Percentiles rank a stretch among this genome's conserved stretches.
Evolutionary conservation across 2,329 filamentous ascomycete species (phyloP).

Genomic region (Hypoxylon sp.): DNA sequence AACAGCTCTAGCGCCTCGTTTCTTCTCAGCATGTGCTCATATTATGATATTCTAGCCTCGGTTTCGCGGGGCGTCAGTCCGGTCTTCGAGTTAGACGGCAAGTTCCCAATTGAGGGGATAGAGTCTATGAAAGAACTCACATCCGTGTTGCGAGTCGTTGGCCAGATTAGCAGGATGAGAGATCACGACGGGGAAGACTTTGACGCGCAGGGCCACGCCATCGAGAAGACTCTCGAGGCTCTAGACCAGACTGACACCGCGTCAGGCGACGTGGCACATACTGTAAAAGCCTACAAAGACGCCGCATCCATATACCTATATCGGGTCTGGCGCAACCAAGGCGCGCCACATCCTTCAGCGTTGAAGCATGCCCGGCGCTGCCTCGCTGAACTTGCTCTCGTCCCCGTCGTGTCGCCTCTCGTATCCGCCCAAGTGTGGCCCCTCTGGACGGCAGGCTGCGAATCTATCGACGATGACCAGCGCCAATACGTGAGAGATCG

Average conservation of each 20-base stretch:
- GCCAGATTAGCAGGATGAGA: slow-evolving; percentile 41
- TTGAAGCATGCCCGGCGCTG: slow-evolving; percentile 39
- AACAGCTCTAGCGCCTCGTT: slow-evolving; percentile 40
- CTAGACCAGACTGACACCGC: slow-evolving; percentile 25
- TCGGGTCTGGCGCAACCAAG: slow-evolving; percentile 41
- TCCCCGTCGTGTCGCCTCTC: slow-evolving; percentile 42
- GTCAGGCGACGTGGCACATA: slow-evolving; percentile 36
- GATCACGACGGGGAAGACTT: slow-evolving; percentile 16
- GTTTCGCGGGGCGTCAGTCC: slow-evolving; percentile 41
- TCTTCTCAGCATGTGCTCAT: slow-evolving; percentile 44
- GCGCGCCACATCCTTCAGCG: slow-evolving; percentile 32
- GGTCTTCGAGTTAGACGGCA: slow-evolving; percentile 37
- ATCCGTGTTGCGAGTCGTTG: slow-evolving; percentile 36
- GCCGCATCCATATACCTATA: slow-evolving; percentile 46
- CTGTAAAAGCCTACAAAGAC: slow-evolving; percentile 44
- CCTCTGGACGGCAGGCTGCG: slow-evolving; percentile 46
- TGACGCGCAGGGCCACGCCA: slow-evolving; percentile 20
- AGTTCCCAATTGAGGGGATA: slow-evolving; percentile 35
- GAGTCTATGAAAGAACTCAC: slow-evolving; percentile 36
- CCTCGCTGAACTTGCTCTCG: slow-evolving; percentile 38
- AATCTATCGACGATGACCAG: slow-evolving; percentile 38
- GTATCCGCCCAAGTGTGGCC: slow-evolving; percentile 45
- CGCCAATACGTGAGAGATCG: slow-evolving; percentile 40
- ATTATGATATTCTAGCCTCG: slow-evolving; percentile 45
- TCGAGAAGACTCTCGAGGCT: slow-evolving; percentile 25